Evolutionary conservation across 305 asterid genomes (phyloP), one percentile per base, ranked within the genome.

Genomic region (Fraxinus velutina): DNA sequence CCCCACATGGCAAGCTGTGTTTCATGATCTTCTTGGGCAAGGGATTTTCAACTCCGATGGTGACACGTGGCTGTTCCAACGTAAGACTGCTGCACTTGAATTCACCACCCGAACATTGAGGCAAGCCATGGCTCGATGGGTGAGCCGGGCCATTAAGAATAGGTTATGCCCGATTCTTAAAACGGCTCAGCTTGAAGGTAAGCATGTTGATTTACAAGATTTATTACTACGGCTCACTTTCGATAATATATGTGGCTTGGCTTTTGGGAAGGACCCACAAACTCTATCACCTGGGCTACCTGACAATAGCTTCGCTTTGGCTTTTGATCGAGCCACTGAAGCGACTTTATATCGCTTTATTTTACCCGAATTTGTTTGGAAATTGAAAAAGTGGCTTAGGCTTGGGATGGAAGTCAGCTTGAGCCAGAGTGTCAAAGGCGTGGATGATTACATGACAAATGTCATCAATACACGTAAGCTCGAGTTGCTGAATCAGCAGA

Each of bases 101-200:
- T 90, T 90, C 87, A 90, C 94, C 79, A 90, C 94, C 79, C 89
- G 94, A 22, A 90, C 94, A 1, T 85, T 90, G 15, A 80, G 91
- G 70, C 94, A 90, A 80, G 94, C 92, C 82, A 89, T 90, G 94
- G 90, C 89, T 47, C 87, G 94, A 0, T 90, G 94, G 94, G 94
- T 90, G 55, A 90, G 86, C 88, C 92, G 94, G 36, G 89, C 94
- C 57, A 90, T 90, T 68, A 82, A 81, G 86, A 68, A 84, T 6
- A 21, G 94, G 62, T 84, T 90, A 5, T 88, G 90, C 82, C 90
- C 90, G 0, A 89, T 90, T 60, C 29, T 90, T 12, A 68, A 44
- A n/a, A 66, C 85, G 70, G 94, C 94, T 33, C 90, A 88, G 75
- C 73, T 47, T 24, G 80, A 84, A 8, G 85, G 81, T 34, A 52